Evolutionary conservation across 2,329 filamentous ascomycete species (phyloP), one percentile per base, ranked within the genome.

Genomic region (Beauveria asiatica): DNA sequence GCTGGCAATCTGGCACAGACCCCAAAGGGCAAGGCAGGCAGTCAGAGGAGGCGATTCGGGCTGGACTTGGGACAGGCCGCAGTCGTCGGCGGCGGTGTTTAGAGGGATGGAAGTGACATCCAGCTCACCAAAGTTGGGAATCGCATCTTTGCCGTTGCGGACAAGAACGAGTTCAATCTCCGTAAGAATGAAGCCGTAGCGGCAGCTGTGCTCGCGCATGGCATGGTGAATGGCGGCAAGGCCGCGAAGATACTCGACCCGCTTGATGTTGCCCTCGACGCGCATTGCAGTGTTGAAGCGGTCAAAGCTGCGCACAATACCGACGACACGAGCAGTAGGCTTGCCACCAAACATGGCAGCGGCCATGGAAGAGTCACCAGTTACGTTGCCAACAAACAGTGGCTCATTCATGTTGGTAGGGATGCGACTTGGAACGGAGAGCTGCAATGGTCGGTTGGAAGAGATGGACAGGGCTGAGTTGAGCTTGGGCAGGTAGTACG

Each of bases 251-350:
- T 97, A 97, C 74, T 93, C 86, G 61, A 96, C 90, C 61, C 89
- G 88, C 75, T 92, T 89, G 73, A 91, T 83, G 64, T 92, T 90
- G 49, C 86, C 86, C 72, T 95, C 90, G 62, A 87, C 85, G 62
- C 92, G 89, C 90, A 96, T 96, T 64, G 89, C 90, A 1, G 91
- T 94, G 79, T 96, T 96, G 89, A 95, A 97, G 67, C 90, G 87
- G 73, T 96, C 89, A 70, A 93, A 97, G 71, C 86, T 88, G 75
- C 93, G 93, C 67, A 95, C 89, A n/a, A 97, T 81, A 7, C 93
- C 90, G 53, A 93, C 86, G 13, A 92, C 82, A 37, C 89, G 85
- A 25, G 75, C 75, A 13, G 74, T 70, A 37, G 76, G 75, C 78
- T 83, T 70, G 44, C 76, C 76, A 56, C 76, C 76, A 57, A 78